Base-by-base conservation (phyloP, 495 filamentous ascomycete species). In the Penicillium longicatenatum region DNA sequence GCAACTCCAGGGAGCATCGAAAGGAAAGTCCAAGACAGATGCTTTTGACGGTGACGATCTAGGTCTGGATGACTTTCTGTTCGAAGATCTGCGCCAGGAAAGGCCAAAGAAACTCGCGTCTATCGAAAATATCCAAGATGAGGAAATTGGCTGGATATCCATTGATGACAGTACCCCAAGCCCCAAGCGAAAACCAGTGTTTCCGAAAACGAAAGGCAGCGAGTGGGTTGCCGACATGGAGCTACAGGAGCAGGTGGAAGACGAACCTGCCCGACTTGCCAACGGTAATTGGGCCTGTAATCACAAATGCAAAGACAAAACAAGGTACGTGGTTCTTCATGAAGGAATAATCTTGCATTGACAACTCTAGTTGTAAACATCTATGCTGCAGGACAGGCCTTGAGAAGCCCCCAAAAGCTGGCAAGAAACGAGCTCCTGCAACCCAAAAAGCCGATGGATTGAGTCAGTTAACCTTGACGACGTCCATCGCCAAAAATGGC, bases 211-310 rank as follows among this genome's bases (percentile, higher is more conserved):
- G 7, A 29, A 61, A 55, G 37, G 31, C 50, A 54, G 57, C 31
- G 30, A 58, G 55, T 56, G 62, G 56, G 48, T 14, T 47, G 9
- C 42, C 22, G 44, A 56, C 14, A 60, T 52, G 51, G 54, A 29
- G n/a, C 35, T 61, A 2, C 52, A 60, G 39, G 61, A 63, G 45
- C 54, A 62, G 3, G 65, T 64, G 8, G 59, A 73, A 16, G 64
- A 70, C 19, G 79, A 79, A 37, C 80, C 85, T 2, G 61, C 75
- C 11, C 82, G 79, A 59, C 82, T 95, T 54, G 74, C 82, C 0
- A 97, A 93, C 70, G 94, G 93, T 1, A 94, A 85, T 63, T 97
- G 89, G 87, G 81, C 81, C 43, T 98, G 93, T 73, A 92, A 92
- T 55, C 93, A 98, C 63, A 77, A 71, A 35, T 98, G 91, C 67